Evolutionary conservation across 2,329 filamentous ascomycete species (phyloP), one percentile per base, ranked within the genome.

Genomic region (Sporothrix pseudoabietina): DNA sequence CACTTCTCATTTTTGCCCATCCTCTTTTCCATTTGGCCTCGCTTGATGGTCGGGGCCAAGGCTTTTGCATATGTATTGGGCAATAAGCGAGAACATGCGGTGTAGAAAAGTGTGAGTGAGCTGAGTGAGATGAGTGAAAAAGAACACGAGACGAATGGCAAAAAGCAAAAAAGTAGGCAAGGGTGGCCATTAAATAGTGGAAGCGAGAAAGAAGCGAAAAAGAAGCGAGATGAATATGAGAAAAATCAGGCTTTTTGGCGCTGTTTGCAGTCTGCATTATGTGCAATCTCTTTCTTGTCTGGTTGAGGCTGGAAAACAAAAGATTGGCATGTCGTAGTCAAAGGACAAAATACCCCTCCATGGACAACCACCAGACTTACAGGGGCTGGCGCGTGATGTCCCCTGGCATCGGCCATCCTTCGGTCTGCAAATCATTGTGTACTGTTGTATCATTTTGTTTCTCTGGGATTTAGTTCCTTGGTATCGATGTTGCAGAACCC

Each of bases 61-160:
- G 10, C 59, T n/a, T 19, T 59, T 59, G 55, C 55, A 59, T 59
- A 59, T 63, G 35, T 63, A 44, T 44, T 65, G 35, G 39, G 39
- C 19, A 9, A 44, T 65, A 65, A 65, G 59, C 59, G 59, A 65
- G 59, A 65, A 65, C 26, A 35, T 65, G 59, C 59, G 59, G 59
- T 65, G 59, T 22, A 41, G 59, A 63, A 41, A 63, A 26, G 26
- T 26, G 26, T 26, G 26, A 26, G 26, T 26, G 26, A 26, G 26
- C 26, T 26, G 26, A 26, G 26, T n/a, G 52, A 55, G 19, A 49
- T 4, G 44, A 19, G 12, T 16, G 44, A 49, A 4, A 8, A 22
- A 19, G 2, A 35, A 35, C n/a, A 30, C 52, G 14, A 1, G 12
- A 14, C 12, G 52, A 30, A 5, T 12, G 22, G 26, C n/a, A 55